Evolutionary conservation across 148 eudicot genomes (phyloP).

Genomic region (Rhododendron henanense): DNA sequence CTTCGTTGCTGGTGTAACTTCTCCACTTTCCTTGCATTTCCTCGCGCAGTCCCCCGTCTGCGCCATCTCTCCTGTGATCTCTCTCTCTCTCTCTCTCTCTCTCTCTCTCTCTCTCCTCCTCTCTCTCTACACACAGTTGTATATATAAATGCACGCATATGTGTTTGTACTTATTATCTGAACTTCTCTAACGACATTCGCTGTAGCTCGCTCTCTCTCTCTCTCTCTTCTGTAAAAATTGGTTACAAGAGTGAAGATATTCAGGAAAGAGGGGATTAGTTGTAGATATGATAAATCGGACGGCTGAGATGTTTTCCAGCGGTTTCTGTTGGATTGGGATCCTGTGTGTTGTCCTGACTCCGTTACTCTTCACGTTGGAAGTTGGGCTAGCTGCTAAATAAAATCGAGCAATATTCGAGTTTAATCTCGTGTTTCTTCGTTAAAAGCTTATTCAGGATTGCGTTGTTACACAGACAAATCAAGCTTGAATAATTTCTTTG

Average conservation of each 20-base stretch:
- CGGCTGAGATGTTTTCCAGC: slow-evolving; percentile 26
- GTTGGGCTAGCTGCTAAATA: background rate
- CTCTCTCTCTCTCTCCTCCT: background rate
- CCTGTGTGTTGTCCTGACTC: slow-evolving; percentile 29
- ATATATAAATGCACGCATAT: background rate
- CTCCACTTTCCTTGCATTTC: background rate
- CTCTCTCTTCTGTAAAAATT: background rate
- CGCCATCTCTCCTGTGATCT: background rate
- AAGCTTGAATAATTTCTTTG: too few relatives aligned
- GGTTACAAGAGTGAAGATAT: background rate
- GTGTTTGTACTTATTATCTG: background rate
- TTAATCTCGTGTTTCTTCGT: too few relatives aligned
- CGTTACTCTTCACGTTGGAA: slow-evolving; percentile 27
- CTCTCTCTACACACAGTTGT: background rate
- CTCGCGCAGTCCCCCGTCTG: background rate
- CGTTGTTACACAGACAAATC: too few relatives aligned
- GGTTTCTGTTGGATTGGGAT: slow-evolving; percentile 5
- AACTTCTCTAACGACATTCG: background rate
- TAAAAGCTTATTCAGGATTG: too few relatives aligned
- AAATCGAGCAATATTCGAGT: too few relatives aligned
- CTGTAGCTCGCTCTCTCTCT: background rate
- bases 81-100: background rate
- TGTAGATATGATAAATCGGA: slow-evolving; percentile 17
- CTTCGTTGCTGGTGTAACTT: background rate
- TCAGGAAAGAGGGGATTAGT: slow-evolving; percentile 12